These are phyloP conservation scores for Microcos paniculata DNA, from an alignment of 345 rosid species.

Conservation along the genomic window DNA sequence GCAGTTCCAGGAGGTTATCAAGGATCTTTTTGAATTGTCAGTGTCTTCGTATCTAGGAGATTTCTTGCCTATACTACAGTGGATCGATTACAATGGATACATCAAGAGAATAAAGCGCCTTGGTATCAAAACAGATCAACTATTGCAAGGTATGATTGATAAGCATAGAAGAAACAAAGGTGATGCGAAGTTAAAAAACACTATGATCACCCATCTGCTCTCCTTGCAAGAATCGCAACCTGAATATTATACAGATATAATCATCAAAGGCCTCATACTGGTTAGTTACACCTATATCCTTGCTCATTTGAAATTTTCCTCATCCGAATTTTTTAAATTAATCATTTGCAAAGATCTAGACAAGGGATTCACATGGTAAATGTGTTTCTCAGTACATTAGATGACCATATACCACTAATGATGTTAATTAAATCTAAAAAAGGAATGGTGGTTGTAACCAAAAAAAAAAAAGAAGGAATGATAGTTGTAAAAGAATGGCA, in stretches of 20 bases:
- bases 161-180: slow-evolving; percentile 29
- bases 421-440: no score
- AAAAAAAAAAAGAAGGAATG: no score
- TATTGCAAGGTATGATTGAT: slow-evolving; percentile 48
- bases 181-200: neutral
- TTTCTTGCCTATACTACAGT: slow-evolving; percentile 37
- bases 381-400: no score
- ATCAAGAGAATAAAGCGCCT: slow-evolving; percentile 17
- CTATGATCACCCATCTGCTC: slow-evolving; percentile 45
- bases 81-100: slow-evolving; percentile 30
- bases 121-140: slow-evolving; percentile 25
- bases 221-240: slow-evolving; percentile 43
- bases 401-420: no score
- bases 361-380: no score
- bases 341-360: no score
- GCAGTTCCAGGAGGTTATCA: slow-evolving; percentile 33
- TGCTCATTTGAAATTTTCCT: no score
- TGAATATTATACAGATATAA: slow-evolving; percentile 39
- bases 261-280: slow-evolving; percentile 42
- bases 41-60: slow-evolving; percentile 42
- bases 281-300: neutral
- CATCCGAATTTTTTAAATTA: no score
- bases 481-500: no score
- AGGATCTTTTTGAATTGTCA: slow-evolving; percentile 20
- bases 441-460: no score